phyloP scores from a whole-genome alignment of 2,329 filamentous ascomycete species.

The Raffaelea deltoideospora region DNA sequence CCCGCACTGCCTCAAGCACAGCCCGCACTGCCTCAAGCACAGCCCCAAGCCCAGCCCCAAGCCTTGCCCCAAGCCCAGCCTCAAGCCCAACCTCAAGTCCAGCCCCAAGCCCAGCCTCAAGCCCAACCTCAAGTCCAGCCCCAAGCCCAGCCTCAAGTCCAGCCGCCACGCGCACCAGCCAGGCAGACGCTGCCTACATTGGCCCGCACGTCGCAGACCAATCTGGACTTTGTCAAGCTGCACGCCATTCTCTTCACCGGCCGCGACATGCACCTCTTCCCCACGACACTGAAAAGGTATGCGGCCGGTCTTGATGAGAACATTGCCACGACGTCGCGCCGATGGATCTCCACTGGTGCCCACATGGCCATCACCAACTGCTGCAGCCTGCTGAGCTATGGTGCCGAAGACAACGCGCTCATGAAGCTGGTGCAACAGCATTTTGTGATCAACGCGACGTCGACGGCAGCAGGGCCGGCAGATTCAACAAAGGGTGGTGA shows the following conservation, averaged over 20 bases:
- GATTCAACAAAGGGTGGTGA: neutral
- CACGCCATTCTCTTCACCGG: constrained; percentile 50
- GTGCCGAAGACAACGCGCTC: constrained; percentile 30
- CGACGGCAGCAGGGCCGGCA: no score
- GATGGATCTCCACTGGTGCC: constrained; percentile 38
- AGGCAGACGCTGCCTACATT: no score
- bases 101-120: no score
- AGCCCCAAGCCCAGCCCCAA: no score
- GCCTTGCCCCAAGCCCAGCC: no score
- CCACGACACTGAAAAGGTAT: constrained; percentile 15
- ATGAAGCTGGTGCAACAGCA: constrained; percentile 19
- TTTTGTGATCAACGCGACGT: no score
- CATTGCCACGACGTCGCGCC: constrained; percentile 33
- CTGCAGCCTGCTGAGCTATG: constrained; percentile 37
- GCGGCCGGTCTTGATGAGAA: constrained; percentile 40
- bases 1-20: no score
- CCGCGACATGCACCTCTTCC: constrained; percentile 27
- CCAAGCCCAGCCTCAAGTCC: no score
- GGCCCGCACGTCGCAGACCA: constrained; percentile 26
- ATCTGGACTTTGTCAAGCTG: constrained; percentile 45
- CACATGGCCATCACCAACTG: constrained; percentile 42
- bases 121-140: no score
- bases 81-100: no score
- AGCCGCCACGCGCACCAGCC: no score
- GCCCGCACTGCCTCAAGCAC: no score